Percentiles rank a stretch among this genome's conserved stretches.
Conservation (phyloP, 2,329 filamentous ascomycete genomes). For the Tolypocladium endophyticum region DNA sequence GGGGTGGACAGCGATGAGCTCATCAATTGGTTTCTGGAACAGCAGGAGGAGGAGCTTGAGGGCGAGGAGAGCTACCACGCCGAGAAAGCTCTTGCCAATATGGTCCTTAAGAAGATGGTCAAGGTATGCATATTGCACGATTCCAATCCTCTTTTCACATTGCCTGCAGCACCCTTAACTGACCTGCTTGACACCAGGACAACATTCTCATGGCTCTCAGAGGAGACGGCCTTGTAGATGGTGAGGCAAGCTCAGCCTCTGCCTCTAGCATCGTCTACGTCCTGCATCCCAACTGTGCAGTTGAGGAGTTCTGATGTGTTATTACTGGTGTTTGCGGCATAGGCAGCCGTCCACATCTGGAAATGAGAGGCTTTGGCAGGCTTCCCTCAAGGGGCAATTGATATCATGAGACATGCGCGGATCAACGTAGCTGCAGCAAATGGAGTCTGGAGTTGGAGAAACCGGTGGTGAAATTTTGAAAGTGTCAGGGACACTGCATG, state of each 20-base stretch:
- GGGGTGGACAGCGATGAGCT: slow-evolving; percentile 78
- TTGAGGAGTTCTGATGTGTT: slow-evolving; percentile 49
- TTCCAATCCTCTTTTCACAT: background rate
- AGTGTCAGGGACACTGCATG: background rate
- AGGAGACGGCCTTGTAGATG: slow-evolving; percentile 45
- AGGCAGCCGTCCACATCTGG: background rate
- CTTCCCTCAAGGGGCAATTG: background rate
- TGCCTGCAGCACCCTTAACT: slow-evolving; percentile 8
- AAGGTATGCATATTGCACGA: slow-evolving; percentile 52
- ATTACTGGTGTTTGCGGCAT: background rate
- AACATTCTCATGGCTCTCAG: slow-evolving; percentile 79
- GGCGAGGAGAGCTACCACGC: slow-evolving; percentile 70
- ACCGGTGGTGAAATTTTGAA: background rate
- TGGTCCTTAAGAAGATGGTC: slow-evolving; percentile 92
- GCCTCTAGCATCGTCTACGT: slow-evolving; percentile 58
- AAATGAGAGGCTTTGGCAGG: background rate
- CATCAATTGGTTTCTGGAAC: slow-evolving; percentile 83
- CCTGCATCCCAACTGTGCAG: slow-evolving; percentile 84
- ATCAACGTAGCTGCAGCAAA: background rate
- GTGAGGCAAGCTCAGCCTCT: slow-evolving; percentile 31
- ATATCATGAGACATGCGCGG: background rate
- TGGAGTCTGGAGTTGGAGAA: slow-evolving; percentile 8
- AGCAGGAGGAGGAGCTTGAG: slow-evolving; percentile 73
- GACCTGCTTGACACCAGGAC: slow-evolving; percentile 51
- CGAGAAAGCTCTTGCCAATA: slow-evolving; percentile 62